Base-by-base conservation (phyloP, 1,284 basidiomycete genomes). In the Melampsora americana region DNA sequence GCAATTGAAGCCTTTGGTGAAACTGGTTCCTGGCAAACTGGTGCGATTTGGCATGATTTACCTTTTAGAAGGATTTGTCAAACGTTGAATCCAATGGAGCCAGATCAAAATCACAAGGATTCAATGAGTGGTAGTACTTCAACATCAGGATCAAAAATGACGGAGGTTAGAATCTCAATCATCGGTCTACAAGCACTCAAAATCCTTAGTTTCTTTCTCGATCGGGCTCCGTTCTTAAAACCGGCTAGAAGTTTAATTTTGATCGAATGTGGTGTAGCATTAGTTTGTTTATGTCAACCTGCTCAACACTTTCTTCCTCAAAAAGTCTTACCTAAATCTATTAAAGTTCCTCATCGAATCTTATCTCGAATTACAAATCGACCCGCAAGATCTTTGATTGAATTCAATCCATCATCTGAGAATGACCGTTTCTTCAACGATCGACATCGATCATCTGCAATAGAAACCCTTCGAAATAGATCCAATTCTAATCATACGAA, bases 301-400 rank as follows among this genome's bases (percentile, higher is more conserved):
- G 65, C 66, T 26, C 72, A 75, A 59, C 72, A 75, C 28, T 28
- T 75, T 39, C 28, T 75, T 18, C 72, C 72, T 61, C n/a, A n/a
- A 16, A 60, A 42, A 26, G 67, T 75, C 56, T 59, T 75, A 11
- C 72, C 72, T 56, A 67, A 68, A 16, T 26, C 44, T 5, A n/a
- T 75, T 14, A 14, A n/a, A 20, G 26, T 75, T 1, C 66, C 72
- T 18, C 14, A 68, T 26, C 42, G 56, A 48, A 18, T 75, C 16
- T 26, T 68, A 46, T 42, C 61, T 26, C 26, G n/a, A 26, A 23
- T 39, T 7, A 44, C 23, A n/a, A 32, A 30, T 35, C 53, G n/a
- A 6, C 32, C 42, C 26, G 16, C 23, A 30, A 32, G 23, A 42
- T 64, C 59, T 65, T 65, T 46, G 11, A 9, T 30, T 11, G 32